phyloP scores from a whole-genome alignment of 2,329 filamentous ascomycete genomes.

The Aspergillus persii region DNA sequence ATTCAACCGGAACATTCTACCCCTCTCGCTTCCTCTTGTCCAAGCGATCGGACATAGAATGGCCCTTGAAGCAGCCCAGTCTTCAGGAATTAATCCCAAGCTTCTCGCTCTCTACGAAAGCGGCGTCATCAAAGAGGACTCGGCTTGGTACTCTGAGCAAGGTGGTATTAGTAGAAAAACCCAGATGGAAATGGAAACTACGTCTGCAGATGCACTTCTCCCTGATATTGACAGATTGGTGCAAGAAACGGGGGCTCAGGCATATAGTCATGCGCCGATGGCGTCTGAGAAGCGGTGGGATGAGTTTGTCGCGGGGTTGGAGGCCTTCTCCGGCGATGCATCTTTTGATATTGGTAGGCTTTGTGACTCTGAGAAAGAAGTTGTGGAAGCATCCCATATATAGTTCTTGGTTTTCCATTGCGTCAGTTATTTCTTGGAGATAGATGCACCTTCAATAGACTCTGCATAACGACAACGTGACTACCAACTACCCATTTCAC shows the following conservation, averaged over 20 bases:
- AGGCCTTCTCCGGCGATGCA: constrained; percentile 1
- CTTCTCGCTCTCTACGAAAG: constrained; percentile 16
- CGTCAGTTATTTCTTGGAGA: background rate
- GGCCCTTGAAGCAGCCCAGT: constrained; percentile 21
- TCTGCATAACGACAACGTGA: too few species aligned
- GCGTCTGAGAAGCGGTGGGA: constrained; percentile 10
- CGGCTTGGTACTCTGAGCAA: constrained; percentile 18
- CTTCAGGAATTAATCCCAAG: constrained; percentile 9
- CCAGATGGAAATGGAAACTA: constrained; percentile 13
- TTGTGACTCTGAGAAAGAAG: background rate
- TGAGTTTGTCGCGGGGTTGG: constrained; percentile 8
- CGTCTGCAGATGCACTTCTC: constrained; percentile 11
- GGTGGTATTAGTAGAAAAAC: constrained; percentile 3
- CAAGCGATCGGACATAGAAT: constrained; percentile 23
- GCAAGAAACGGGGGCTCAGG: constrained; percentile 2
- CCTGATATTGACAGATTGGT: constrained; percentile 9
- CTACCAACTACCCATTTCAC: too few species aligned
- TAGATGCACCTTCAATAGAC: too few species aligned
- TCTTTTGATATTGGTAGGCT: background rate
- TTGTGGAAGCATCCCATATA: background rate
- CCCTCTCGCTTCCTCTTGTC: constrained; percentile 15
- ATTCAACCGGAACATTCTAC: constrained; percentile 21
- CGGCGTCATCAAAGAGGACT: constrained; percentile 11
- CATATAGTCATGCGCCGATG: constrained; percentile 17
- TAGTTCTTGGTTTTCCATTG: background rate